These are phyloP conservation scores for Candida quercuum DNA, from an alignment of 805 yeast species.

Conservation along the genomic window DNA sequence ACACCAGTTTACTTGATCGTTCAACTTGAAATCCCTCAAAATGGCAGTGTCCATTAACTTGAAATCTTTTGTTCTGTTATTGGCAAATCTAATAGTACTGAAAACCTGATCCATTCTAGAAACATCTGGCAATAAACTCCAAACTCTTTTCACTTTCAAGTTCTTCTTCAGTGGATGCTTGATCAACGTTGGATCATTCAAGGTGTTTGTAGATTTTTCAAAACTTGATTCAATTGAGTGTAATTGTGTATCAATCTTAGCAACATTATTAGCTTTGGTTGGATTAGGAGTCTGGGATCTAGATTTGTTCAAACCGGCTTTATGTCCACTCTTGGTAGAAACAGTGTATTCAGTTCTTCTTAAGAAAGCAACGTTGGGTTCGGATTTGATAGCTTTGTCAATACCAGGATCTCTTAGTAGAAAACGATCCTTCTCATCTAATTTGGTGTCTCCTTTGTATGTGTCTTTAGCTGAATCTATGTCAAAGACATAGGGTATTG, in stretches of 20 bases:
- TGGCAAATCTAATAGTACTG: conserved; percentile 56
- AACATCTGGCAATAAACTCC: conserved; percentile 86
- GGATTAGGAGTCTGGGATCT: conserved; percentile 12
- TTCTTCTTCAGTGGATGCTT: conserved; percentile 76
- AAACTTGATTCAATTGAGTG: conserved; percentile 75
- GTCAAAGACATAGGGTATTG: conserved; percentile 64
- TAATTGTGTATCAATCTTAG: conserved; percentile 45
- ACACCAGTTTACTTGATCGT: conserved; percentile 68
- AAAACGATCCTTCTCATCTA: conserved; percentile 75
- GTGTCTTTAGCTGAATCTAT: conserved; percentile 20
- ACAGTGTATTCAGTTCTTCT: conserved; percentile 88
- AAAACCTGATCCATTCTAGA: conserved; percentile 82
- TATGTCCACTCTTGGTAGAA: conserved; percentile 4
- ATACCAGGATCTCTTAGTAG: conserved; percentile 75
- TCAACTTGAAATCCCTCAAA: conserved; percentile 67
- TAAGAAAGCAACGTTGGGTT: conserved; percentile 61
- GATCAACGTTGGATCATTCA: conserved; percentile 38
- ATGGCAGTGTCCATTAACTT: conserved; percentile 46
- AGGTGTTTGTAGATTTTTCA: conserved; percentile 47
- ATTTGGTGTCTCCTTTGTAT: conserved; percentile 28
- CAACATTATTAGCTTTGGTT: conserved; percentile 9
- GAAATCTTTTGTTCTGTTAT: conserved; percentile 26
- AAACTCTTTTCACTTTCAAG: conserved; percentile 67
- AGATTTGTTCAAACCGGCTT: conserved; percentile 15
- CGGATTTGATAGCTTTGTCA: conserved; percentile 29